These are phyloP conservation scores for Chlorencoelia australis DNA, from an alignment of 2,329 filamentous ascomycete genomes.

Conservation along the genomic window DNA sequence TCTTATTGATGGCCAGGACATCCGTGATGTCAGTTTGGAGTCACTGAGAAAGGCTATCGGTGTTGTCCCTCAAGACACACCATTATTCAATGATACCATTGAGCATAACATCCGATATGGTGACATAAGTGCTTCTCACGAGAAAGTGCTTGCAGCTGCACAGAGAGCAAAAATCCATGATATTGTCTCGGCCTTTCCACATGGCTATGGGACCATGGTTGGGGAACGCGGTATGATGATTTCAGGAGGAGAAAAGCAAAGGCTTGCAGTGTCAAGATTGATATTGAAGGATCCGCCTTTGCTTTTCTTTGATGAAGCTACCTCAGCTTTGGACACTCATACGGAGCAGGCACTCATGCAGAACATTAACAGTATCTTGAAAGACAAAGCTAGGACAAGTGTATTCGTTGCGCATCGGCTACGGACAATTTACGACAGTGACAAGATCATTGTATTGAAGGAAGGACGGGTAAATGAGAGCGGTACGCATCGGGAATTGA, in stretches of 20 bases:
- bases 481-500: conserved; percentile 76
- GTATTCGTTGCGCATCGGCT: conserved; percentile 91
- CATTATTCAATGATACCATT: conserved; percentile 93
- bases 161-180: conserved; percentile 78
- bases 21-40: conserved; percentile 72
- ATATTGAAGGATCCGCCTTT: conserved; percentile 83
- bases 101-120: conserved; percentile 95
- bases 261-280: conserved; percentile 72
- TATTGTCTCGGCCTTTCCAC: conserved; percentile 66
- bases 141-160: conserved; percentile 67
- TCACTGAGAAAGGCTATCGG: conserved; percentile 79
- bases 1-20: conserved; percentile 85
- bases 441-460: conserved; percentile 84
- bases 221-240: conserved; percentile 96
- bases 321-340: conserved; percentile 83
- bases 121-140: conserved; percentile 62
- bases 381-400: conserved; percentile 79
- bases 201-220: conserved; percentile 85
- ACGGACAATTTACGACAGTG: conserved; percentile 86
- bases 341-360: conserved; percentile 83
- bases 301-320: conserved; percentile 92
- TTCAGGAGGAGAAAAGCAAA: conserved; percentile 87
- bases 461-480: conserved; percentile 78
- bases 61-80: conserved; percentile 94
- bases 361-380: conserved; percentile 87